These are phyloP conservation scores for Hanseniaspora lachancei DNA, from an alignment of 805 yeast species.

Conservation along the genomic window DNA sequence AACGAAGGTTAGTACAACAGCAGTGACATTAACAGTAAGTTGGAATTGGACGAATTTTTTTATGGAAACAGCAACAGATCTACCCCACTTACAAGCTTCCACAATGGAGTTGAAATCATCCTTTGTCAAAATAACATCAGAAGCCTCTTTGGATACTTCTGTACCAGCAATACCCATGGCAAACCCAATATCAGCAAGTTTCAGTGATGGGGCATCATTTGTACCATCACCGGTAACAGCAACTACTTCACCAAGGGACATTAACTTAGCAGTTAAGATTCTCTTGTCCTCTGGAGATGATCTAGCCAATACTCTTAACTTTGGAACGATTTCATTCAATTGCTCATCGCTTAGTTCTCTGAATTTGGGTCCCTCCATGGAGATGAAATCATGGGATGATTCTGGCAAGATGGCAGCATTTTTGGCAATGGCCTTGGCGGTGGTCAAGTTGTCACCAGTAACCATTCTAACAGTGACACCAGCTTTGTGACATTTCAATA, in stretches of 20 bases:
- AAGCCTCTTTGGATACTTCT: slow-evolving; percentile 97
- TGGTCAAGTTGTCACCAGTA: slow-evolving; percentile 86
- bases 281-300: slow-evolving; percentile 94
- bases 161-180: slow-evolving; percentile 98
- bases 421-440: slow-evolving; percentile 83
- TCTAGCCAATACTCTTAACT: slow-evolving; percentile 74
- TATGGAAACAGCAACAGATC: slow-evolving; percentile 89
- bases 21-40: slow-evolving; percentile 89
- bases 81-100: slow-evolving; percentile 95
- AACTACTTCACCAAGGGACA: slow-evolving; percentile 76
- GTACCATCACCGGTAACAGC: slow-evolving; percentile 99
- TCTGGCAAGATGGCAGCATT: slow-evolving; percentile 57
- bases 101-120: slow-evolving; percentile 92
- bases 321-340: slow-evolving; percentile 51
- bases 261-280: slow-evolving; percentile 66
- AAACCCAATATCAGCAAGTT: slow-evolving; percentile 93
- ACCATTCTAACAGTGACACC: slow-evolving; percentile 97
- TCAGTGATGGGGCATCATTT: slow-evolving; percentile 95
- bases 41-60: slow-evolving; percentile 94
- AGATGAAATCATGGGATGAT: slow-evolving; percentile 42
- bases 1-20: slow-evolving; percentile 86
- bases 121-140: slow-evolving; percentile 81
- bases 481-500: slow-evolving; percentile 69
- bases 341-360: slow-evolving; percentile 49
- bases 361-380: slow-evolving; percentile 89